Evolutionary conservation across 192 early-diverging fungal species (phyloP).

Genomic region (Coemansia interrupta): DNA sequence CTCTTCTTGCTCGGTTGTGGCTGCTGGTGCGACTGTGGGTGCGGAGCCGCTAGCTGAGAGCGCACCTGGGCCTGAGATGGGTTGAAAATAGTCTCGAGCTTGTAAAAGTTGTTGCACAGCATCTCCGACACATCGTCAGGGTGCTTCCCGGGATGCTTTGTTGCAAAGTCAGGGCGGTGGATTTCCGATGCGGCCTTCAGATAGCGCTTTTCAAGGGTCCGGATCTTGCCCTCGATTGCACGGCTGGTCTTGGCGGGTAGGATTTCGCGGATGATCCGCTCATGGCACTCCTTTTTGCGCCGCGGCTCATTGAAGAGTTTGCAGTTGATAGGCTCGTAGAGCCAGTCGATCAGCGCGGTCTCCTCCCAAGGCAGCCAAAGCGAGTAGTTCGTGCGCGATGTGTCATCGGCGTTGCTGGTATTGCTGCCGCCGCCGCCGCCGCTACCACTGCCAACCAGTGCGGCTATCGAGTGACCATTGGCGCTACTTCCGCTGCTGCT

Average conservation of each 20-base stretch:
- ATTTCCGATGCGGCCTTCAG: constrained; percentile 29
- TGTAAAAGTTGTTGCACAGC: constrained; percentile 38
- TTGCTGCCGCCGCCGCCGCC: background rate
- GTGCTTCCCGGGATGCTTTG: constrained; percentile 31
- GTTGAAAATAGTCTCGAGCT: constrained; percentile 42
- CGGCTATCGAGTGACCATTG: constrained; percentile 5
- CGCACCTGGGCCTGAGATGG: constrained; percentile 15
- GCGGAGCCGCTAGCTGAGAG: constrained; percentile 5
- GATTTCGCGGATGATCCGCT: constrained; percentile 46
- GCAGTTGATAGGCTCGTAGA: constrained; percentile 43
- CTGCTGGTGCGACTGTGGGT: constrained; percentile 2
- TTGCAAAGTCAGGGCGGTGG: constrained; percentile 26
- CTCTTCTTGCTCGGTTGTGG: background rate
- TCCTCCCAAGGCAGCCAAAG: constrained; percentile 54
- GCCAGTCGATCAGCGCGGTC: constrained; percentile 42
- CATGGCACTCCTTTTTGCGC: constrained; percentile 52
- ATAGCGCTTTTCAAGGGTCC: constrained; percentile 48
- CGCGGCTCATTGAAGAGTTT: constrained; percentile 48
- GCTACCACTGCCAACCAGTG: background rate
- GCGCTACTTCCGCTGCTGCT: constrained; percentile 12
- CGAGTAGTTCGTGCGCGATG: constrained; percentile 25
- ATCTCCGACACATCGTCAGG: constrained; percentile 42
- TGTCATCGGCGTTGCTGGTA: constrained; percentile 5
- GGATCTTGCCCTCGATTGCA: constrained; percentile 52
- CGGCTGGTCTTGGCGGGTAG: constrained; percentile 48